Base-by-base conservation (phyloP, 1,284 basidiomycete species). In the Meira nashicola region DNA sequence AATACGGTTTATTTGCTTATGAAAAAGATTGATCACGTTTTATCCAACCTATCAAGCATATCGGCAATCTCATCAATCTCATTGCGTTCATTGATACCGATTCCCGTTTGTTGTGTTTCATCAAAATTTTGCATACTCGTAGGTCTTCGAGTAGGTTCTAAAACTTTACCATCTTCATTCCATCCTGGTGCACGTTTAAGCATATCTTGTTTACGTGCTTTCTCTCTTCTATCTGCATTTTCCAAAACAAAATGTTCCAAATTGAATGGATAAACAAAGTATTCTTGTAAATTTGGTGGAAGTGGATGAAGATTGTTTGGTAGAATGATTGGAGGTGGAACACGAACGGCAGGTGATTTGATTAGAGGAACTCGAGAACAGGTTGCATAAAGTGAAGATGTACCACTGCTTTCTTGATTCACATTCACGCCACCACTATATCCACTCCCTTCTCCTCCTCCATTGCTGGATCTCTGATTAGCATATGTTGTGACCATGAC, bases 231-330 rank as follows among this genome's bases (percentile, higher is more conserved):
- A 14, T 44, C 11, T 19, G 40, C 23, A 9, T 39, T 25, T 17
- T 64, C 64, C 8, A 71, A 55, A 4, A 73, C 70, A 56, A 67
- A 71, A 14, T 63, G 60, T 41, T 73, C 71, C 54, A 73, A 64
- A 44, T 55, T 59, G 57, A 73, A 73, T 0, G 67, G 65, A 48
- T 73, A 73, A 58, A 73, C 71, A 53, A 71, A 73, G 59, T 73
- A 73, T 5, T 71, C 67, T 0, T 55, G 47, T 17, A 73, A 62
- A 41, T 68, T 66, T 25, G 67, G 58, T 7, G 71, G 71, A 3
- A 73, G 63, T 2, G 71, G 71, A 46, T 73, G 71, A 14, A 73
- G 59, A 23, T 65, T 63, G 5, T 41, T 19, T 1, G 67, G 65
- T 19, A 52, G 58, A 37, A 47, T 48, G 43, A 64, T 44, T 11